Conservation (phyloP, 108 stramenopile genomes). For the Cyclostephanos tholiformis region DNA sequence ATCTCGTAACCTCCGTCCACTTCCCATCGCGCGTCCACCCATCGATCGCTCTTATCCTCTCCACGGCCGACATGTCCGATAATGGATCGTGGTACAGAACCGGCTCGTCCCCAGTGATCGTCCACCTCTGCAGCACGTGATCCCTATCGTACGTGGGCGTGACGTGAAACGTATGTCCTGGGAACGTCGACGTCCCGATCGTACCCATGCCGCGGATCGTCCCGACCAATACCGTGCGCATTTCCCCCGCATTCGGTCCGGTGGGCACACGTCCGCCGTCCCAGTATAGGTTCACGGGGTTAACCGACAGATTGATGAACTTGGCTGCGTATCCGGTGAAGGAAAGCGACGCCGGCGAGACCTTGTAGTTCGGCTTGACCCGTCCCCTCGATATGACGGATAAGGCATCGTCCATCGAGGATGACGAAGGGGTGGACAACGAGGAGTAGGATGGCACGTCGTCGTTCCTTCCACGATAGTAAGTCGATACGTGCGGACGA, state of each 20-base stretch:
- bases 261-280: constrained; percentile 59
- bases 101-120: constrained; percentile 73
- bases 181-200: constrained; percentile 77
- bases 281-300: constrained; percentile 76
- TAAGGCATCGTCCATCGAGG: neutral
- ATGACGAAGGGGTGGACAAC: constrained; percentile 16
- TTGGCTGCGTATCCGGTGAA: constrained; percentile 88
- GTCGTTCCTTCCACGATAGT: constrained; percentile 21
- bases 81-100: constrained; percentile 74
- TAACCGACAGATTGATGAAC: constrained; percentile 73
- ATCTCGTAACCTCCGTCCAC: constrained; percentile 27
- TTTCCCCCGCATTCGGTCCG: constrained; percentile 55
- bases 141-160: constrained; percentile 69
- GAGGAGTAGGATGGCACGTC: neutral
- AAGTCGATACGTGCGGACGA: constrained; percentile 36
- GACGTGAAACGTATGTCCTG: constrained; percentile 77
- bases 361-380: constrained; percentile 17
- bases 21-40: constrained; percentile 26
- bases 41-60: constrained; percentile 50
- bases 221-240: constrained; percentile 56
- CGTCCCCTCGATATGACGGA: neutral
- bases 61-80: constrained; percentile 54
- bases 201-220: constrained; percentile 78
- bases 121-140: constrained; percentile 64
- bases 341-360: constrained; percentile 58